Evolutionary conservation across 2,329 filamentous ascomycete species (phyloP).

Genomic region (Colletotrichum magnum): DNA sequence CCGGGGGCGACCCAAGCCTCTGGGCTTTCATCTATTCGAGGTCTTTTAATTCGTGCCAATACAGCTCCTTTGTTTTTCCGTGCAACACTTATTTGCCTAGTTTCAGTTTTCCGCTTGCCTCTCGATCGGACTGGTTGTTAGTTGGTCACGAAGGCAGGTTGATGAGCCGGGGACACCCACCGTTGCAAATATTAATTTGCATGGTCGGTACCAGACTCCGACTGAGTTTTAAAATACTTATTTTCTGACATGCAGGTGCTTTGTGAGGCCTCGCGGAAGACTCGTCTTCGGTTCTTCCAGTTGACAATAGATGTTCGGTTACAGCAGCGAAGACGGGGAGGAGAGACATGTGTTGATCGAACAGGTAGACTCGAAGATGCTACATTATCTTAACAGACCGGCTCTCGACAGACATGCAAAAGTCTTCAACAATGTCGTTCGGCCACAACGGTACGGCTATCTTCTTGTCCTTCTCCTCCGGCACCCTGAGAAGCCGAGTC

Average conservation of each 20-base stretch:
- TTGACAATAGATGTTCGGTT: no score
- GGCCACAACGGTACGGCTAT: not conserved
- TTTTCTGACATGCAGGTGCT: no score
- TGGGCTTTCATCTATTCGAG: constrained; percentile 24
- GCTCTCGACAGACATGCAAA: not conserved
- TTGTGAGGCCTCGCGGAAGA: no score
- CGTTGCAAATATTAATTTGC: not conserved
- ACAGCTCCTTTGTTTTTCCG: not conserved
- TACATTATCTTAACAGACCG: not conserved
- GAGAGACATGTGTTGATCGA: not conserved
- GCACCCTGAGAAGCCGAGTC: not conserved
- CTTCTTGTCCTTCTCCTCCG: not conserved
- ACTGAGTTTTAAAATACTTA: no score
- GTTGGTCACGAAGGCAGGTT: not conserved
- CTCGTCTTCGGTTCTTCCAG: no score
- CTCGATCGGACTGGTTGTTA: no score
- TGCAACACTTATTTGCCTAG: not conserved
- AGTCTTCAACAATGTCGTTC: not conserved
- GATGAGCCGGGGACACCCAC: not conserved
- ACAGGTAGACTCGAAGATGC: not conserved
- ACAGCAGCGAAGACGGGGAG: not conserved
- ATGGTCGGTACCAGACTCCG: not conserved
- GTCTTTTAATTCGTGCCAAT: not conserved
- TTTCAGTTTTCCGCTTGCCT: not conserved
- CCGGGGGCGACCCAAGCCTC: constrained; percentile 24